These are phyloP conservation scores for Magnolia sinica DNA, from an alignment of 164 flowering plant genomes.

Conservation along the genomic window DNA sequence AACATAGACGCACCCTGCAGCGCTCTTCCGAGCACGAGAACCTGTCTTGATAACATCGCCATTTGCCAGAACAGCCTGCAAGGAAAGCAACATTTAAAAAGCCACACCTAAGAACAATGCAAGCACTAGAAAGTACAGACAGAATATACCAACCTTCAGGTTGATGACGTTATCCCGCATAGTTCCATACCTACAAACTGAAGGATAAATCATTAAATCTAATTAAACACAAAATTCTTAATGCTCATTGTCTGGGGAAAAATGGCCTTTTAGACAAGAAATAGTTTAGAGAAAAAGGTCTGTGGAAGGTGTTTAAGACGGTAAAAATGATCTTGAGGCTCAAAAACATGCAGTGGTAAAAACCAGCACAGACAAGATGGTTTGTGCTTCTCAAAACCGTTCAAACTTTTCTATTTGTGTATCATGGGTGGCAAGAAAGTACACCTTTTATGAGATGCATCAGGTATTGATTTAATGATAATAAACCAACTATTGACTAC, in stretches of 20 bases:
- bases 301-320: not conserved
- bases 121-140: not conserved
- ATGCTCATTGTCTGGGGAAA: not conserved
- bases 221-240: not conserved
- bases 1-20: slow-evolving; percentile 75
- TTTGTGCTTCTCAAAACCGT: not conserved
- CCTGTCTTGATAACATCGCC: slow-evolving; percentile 95
- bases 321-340: not conserved
- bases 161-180: slow-evolving; percentile 98
- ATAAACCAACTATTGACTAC: no score
- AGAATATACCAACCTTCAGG: slow-evolving; percentile 67
- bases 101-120: not conserved
- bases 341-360: not conserved
- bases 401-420: not conserved
- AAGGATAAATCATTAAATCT: slow-evolving; percentile 35
- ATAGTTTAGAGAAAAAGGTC: not conserved
- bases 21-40: slow-evolving; percentile 95
- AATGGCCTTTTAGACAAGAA: not conserved
- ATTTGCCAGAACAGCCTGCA: slow-evolving; percentile 80
- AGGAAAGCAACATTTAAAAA: slow-evolving; percentile 6
- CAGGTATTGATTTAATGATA: no score
- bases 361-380: not conserved
- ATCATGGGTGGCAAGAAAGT: no score
- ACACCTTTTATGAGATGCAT: no score
- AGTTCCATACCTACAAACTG: slow-evolving; percentile 93